Conservation (phyloP, 768 basidiomycete genomes). For the Rhodosporidiobolus odoratus region DNA sequence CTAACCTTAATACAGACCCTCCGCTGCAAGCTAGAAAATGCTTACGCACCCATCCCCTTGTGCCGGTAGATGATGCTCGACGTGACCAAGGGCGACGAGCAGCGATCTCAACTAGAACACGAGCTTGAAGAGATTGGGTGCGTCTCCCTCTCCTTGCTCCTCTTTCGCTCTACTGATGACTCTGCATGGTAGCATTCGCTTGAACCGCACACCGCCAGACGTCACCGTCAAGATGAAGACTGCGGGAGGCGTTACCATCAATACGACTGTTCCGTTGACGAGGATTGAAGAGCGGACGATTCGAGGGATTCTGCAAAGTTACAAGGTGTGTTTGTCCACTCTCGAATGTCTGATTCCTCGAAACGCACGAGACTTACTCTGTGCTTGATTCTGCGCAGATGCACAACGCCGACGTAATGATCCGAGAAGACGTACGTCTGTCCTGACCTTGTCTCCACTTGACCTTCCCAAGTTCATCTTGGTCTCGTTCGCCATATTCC, state of each 20-base stretch:
- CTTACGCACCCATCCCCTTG: background rate
- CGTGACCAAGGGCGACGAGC: conserved; percentile 82
- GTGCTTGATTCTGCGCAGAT: conserved; percentile 35
- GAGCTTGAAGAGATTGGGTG: conserved; percentile 89
- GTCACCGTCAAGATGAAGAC: conserved; percentile 81
- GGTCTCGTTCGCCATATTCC: background rate
- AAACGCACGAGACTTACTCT: no score
- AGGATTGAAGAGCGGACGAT: conserved; percentile 94
- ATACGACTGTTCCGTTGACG: conserved; percentile 85
- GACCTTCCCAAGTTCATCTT: background rate
- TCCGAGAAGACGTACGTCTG: conserved; percentile 80
- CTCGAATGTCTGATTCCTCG: background rate
- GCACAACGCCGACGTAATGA: conserved; percentile 84
- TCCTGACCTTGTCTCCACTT: conserved; percentile 20
- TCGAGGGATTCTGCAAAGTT: conserved; percentile 80
- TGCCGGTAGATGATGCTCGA: conserved; percentile 66
- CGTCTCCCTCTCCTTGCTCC: no score
- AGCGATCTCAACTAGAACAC: conserved; percentile 75
- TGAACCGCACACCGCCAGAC: conserved; percentile 86
- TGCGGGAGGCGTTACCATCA: conserved; percentile 55
- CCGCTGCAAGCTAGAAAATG: no score
- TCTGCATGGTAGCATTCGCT: conserved; percentile 56
- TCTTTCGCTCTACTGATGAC: no score
- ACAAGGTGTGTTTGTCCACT: conserved; percentile 27
- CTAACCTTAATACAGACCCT: no score